Base-by-base conservation (phyloP, 306 rosid genomes). In the Aeschynomene evenia region DNA sequence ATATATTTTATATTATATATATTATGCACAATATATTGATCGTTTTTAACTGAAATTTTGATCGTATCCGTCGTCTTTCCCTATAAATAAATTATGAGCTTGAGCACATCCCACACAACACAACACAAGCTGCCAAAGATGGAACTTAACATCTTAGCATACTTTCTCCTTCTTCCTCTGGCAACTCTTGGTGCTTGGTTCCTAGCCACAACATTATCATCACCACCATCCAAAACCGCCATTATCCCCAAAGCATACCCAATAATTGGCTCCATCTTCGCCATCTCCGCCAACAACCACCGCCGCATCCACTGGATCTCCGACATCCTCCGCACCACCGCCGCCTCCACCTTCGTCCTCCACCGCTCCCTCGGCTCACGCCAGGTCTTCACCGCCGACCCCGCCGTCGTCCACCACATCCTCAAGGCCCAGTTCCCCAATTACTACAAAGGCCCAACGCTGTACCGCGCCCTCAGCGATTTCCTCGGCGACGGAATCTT, bases 401-500 rank as follows among this genome's bases (percentile, higher is more conserved):
- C 95, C 13, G 50, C 81, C 16, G 83, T 79, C 0, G 95, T 92
- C 45, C 90, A 84, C 0, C 90, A 87, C 66, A 80, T 92, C 26
- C 96, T 92, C 77, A 87, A 84, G 62, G 67, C 85, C 54, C 65
- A 80, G 53, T 92, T 89, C 81, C 77, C 78, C 3, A 26, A 23
- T 54, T 92, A 87, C 78, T 71, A 26, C 1, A 92, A 92, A 7
- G 92, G 96, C 39, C 28, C 11, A 1, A 4, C 33, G 9, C 11
- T 67, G 4, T 23, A 69, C 14, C 19, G 18, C 1, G 33, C 72
- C 6, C 43, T 85, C 22, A n/a, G 58, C 0, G 95, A 89, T 21
- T 83, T 92, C 42, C 92, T 92, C 52, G 95, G 96, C 8, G 29
- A 68, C 16, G 96, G 94, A 0, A 89, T 89, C 76, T 89, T 91